Conservation (phyloP, 1,284 basidiomycete species). For the Pseudozyma flocculosa region DNA sequence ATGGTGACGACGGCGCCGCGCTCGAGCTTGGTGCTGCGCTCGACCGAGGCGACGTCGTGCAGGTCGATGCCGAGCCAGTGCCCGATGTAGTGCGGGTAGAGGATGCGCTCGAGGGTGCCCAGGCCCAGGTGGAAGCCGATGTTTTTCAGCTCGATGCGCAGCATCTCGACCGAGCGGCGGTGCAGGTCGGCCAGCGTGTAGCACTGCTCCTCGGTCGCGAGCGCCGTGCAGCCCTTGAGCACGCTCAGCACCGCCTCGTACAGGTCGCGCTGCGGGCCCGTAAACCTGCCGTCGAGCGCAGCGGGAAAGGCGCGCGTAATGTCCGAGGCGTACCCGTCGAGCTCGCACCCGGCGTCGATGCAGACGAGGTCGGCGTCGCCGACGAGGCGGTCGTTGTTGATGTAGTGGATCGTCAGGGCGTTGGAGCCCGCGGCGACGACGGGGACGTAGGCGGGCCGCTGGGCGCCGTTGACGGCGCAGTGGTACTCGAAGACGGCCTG, state of each 20-base stretch:
- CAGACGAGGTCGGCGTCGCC: conserved; percentile 42
- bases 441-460: conserved; percentile 55
- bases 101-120: conserved; percentile 69
- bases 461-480: conserved; percentile 43
- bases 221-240: conserved; percentile 69
- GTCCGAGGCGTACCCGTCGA: conserved; percentile 88
- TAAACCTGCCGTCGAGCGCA: conserved; percentile 63
- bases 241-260: conserved; percentile 79
- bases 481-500: conserved; percentile 53
- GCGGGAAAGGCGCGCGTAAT: conserved; percentile 93
- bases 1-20: conserved; percentile 51
- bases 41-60: conserved; percentile 51
- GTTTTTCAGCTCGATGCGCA: conserved; percentile 74
- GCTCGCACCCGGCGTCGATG: conserved; percentile 57
- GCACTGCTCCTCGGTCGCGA: conserved; percentile 61
- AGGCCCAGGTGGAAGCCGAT: conserved; percentile 71
- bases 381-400: conserved; percentile 47
- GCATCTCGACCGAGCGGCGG: conserved; percentile 69
- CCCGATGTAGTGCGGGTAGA: conserved; percentile 84
- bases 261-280: conserved; percentile 76
- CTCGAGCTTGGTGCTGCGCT: conserved; percentile 39
- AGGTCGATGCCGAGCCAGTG: conserved; percentile 77
- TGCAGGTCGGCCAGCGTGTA: conserved; percentile 78
- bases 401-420: conserved; percentile 51
- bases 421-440: conserved; percentile 52